Percentiles rank a stretch among this genome's conserved stretches.
Evolutionary conservation across 163 green algal genomes (phyloP).

Genomic region (Coccomyxa subellipsoidea): DNA sequence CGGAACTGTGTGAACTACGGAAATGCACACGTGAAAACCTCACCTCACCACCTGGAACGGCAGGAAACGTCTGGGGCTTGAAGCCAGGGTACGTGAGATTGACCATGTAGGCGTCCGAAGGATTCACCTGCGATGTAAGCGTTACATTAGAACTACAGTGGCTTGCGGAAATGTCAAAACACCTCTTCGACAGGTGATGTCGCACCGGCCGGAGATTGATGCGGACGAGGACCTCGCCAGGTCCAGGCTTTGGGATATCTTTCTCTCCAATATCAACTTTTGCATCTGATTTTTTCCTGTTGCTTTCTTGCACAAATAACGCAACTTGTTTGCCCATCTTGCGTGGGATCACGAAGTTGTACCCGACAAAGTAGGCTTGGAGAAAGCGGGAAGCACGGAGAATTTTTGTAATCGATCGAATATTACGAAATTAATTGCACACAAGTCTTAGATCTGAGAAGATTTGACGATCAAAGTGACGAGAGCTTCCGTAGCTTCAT

Average conservation of each 20-base stretch:
- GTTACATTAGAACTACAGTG: neutral
- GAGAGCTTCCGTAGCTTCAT: too few relatives aligned
- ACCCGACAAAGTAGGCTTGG: neutral
- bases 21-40: too few relatives aligned
- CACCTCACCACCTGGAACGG: conserved; percentile 26
- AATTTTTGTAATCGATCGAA: too few relatives aligned
- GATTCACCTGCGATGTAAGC: conserved; percentile 12
- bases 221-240: conserved; percentile 27
- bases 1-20: too few relatives aligned
- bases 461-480: too few relatives aligned
- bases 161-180: neutral
- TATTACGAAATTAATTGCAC: too few relatives aligned
- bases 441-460: too few relatives aligned
- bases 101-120: conserved; percentile 1
- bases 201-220: conserved; percentile 15
- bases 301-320: neutral
- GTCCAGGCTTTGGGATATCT: conserved; percentile 12
- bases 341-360: neutral
- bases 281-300: neutral
- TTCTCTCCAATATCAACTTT: conserved; percentile 16
- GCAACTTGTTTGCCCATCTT: neutral
- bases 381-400: too few relatives aligned
- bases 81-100: conserved; percentile 29
- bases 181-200: neutral
- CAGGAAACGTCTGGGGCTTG: conserved; percentile 35